These are phyloP conservation scores for Lachancea waltii DNA, from an alignment of 805 yeast species.

Conservation along the genomic window DNA sequence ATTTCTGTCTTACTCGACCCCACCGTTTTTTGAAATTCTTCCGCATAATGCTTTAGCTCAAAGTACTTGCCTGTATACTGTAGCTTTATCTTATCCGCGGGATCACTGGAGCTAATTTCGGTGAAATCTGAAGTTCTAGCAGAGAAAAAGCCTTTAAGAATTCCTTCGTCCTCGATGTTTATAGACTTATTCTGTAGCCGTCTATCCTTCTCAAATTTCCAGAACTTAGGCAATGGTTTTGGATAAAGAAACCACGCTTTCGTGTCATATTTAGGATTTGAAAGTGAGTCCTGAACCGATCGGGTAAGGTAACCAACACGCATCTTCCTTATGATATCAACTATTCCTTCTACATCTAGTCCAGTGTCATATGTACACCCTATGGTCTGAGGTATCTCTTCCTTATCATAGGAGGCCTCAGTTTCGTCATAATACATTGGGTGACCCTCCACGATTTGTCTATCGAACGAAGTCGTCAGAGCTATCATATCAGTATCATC, in stretches of 20 bases:
- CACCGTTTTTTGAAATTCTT: constrained; percentile 12
- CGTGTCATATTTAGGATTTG: constrained; percentile 65
- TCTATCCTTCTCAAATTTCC: constrained; percentile 35
- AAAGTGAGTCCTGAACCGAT: constrained; percentile 59
- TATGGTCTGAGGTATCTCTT: no score
- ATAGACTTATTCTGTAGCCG: constrained; percentile 14
- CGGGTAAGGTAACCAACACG: constrained; percentile 59
- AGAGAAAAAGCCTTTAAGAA: constrained; percentile 1
- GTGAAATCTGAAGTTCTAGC: not conserved
- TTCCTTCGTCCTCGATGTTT: not conserved
- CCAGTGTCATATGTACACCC: no score
- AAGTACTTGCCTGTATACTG: constrained; percentile 36
- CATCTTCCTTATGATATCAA: constrained; percentile 35
- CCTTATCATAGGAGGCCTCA: constrained; percentile 10
- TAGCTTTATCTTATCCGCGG: constrained; percentile 10
- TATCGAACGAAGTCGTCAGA: constrained; percentile 25
- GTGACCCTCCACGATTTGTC: constrained; percentile 29
- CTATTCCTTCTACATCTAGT: constrained; percentile 8
- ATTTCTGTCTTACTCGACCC: not conserved
- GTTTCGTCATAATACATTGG: constrained; percentile 27
- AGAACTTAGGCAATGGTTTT: constrained; percentile 47
- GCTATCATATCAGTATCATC: constrained; percentile 31
- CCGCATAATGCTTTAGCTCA: constrained; percentile 26
- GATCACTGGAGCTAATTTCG: constrained; percentile 2
- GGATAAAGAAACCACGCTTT: constrained; percentile 77